Conservation (phyloP, 805 yeast genomes). For the Ogataea pignaliae region DNA sequence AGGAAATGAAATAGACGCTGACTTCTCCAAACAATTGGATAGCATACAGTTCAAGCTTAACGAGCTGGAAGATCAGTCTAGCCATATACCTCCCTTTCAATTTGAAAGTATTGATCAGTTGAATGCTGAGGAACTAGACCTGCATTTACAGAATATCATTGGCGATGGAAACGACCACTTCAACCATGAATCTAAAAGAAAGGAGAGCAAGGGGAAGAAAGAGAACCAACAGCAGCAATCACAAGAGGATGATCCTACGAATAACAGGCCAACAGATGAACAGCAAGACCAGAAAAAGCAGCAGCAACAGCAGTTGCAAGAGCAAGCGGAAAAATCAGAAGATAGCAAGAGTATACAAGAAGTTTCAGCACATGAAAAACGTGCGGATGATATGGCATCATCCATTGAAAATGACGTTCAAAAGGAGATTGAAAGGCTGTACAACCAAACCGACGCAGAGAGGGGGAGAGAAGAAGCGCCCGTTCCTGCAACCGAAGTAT, state of each 20-base stretch:
- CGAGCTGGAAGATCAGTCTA: conserved; percentile 21
- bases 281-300: too few species aligned
- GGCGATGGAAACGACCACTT: conserved; percentile 6
- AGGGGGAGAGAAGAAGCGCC: conserved; percentile 3
- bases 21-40: conserved; percentile 12
- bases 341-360: too few species aligned
- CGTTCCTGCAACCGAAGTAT: neutral
- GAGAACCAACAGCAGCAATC: neutral
- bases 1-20: conserved; percentile 1
- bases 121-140: conserved; percentile 27
- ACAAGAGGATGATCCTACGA: too few species aligned
- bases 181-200: neutral
- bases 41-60: conserved; percentile 5
- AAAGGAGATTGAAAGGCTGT: conserved; percentile 2
- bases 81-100: conserved; percentile 22
- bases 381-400: neutral
- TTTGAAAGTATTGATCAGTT: conserved; percentile 21
- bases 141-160: conserved; percentile 26
- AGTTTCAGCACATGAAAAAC: neutral
- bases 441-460: conserved; percentile 1
- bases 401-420: conserved; percentile 4
- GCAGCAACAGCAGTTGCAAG: neutral
- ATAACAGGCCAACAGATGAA: too few species aligned
- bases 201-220: neutral
- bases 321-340: neutral